Conservation (phyloP, 2,329 filamentous ascomycete genomes). For the Leptodontidium sp. region DNA sequence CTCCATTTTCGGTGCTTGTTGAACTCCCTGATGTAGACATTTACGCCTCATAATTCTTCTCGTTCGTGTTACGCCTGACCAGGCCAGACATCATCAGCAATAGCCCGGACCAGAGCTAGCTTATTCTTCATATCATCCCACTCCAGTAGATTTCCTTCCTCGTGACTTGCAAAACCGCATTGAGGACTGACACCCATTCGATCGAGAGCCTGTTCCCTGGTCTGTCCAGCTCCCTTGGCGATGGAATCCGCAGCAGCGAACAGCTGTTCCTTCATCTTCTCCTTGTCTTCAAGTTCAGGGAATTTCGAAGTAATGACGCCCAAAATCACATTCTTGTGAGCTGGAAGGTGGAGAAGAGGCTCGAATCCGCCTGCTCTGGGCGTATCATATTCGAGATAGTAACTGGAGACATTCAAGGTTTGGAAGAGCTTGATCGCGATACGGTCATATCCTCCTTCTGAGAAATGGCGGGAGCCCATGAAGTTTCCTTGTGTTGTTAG, state of each 20-base stretch:
- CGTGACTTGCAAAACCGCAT: constrained; percentile 77
- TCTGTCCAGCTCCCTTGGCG: constrained; percentile 72
- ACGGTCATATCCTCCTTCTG: constrained; percentile 72
- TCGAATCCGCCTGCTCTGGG: constrained; percentile 71
- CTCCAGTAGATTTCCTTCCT: constrained; percentile 70
- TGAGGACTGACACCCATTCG: constrained; percentile 75
- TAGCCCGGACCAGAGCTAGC: constrained; percentile 72
- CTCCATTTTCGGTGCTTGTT: background rate
- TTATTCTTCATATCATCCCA: constrained; percentile 79
- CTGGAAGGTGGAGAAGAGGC: constrained; percentile 67
- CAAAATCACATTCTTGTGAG: constrained; percentile 70
- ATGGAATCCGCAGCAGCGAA: constrained; percentile 72
- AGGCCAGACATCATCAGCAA: constrained; percentile 77
- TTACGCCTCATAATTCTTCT: background rate
- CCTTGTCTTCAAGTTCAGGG: constrained; percentile 68
- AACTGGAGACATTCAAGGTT: constrained; percentile 69
- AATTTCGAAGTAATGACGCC: constrained; percentile 73
- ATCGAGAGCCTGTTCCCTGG: constrained; percentile 72
- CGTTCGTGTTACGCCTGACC: constrained; percentile 32
- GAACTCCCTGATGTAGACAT: background rate
- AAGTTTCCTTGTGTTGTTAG: constrained; percentile 57
- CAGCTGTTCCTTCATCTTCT: constrained; percentile 68
- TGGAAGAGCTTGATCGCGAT: constrained; percentile 74
- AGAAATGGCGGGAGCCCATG: constrained; percentile 71
- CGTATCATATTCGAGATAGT: constrained; percentile 76